Base-by-base conservation (phyloP, 441 rosid species). In the Populus hybrid region DNA sequence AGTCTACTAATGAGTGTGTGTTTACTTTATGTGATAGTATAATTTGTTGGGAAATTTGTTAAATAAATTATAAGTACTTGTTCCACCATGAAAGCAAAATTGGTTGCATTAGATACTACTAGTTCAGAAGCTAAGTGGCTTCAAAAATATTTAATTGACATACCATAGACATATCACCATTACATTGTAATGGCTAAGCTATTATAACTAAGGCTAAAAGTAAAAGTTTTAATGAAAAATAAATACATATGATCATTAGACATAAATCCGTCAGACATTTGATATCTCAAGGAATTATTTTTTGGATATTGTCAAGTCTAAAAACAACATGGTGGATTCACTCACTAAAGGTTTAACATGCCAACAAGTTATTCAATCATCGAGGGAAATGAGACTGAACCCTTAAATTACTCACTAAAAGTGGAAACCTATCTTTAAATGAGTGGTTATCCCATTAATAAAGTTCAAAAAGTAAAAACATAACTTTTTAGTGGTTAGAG, bases 91-190 rank as follows among this genome's bases (percentile, higher is more conserved):
- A 19, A 77, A 5, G 23, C 9, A 0, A 7, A 77, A 28, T 36
- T 77, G 9, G 23, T 63, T 19, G 23, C 3, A 23, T 23, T 36
- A 38, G 9, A 76, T 59, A 1, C 12, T 10, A 18, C 34, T 40
- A 16, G n/a, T 42, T 36, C 19, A 72, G 16, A 78, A 30, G 16
- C 5, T 70, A 8, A 61, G 14, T 34, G 91, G 77, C 83, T 91
- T 42, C 0, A 3, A 42, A 5, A 1, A 4, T 7, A 16, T 26
- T 46, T 71, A 34, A 2, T 18, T 71, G 0, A 46, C 14, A 71
- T 71, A 18, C 64, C 40, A 46, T 26, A 71, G 16, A 0, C 24
- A 2, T 50, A 16, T 5, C 68, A 21, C 16, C 18, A 10, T 6
- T 23, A 7, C 18, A 64, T 18, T 14, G 12, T 19, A 2, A 35